Evolutionary conservation across 2,329 filamentous ascomycete species (phyloP), one percentile per base, ranked within the genome.

Genomic region (Fusarium algeriense): DNA sequence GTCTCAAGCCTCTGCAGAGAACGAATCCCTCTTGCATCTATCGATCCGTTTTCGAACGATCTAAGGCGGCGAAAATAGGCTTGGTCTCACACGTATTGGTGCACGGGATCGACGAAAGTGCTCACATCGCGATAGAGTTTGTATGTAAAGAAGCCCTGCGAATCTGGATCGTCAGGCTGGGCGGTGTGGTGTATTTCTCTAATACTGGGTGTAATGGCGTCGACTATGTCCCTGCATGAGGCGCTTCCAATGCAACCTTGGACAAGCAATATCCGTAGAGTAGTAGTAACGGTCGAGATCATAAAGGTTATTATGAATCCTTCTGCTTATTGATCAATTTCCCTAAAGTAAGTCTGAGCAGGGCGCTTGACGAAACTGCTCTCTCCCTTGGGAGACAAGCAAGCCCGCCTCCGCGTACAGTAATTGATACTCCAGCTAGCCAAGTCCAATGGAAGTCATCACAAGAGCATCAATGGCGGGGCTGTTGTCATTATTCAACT

Each of bases 221-320:
- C 43, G 44, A 44, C 23, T 57, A 63, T 70, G 69, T 72, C 69
- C 69, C 65, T 72, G 69, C 69, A 73, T 72, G 53, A 70, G 53
- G 57, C 34, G 65, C 41, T 52, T 41, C 48, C 48, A 38, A 40
- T 72, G 60, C 41, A 67, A 73, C 69, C 56, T 67, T 54, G 44
- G 45, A 62, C 32, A 43, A 57, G 19, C 40, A 46, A 48, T 57
- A 44, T 34, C 41, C 23, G 38, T 32, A 46, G 30, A 56, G 40
- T 53, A 50, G 34, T 17, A 64, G 46, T 20, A 70, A 60, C 44
- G 41, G 50, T 46, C 28, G 56, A 19, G 34, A 26, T 43, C 37
- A 32, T 43, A 28, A 26, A 48, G 43, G 40, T 44, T 44, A 58
- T 56, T 44, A 52, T 59, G 65, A 37, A 45, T 26, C 38, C 40